Percentiles rank a stretch among this genome's conserved stretches.
Evolutionary conservation across 2,329 filamentous ascomycete genomes (phyloP).

Genomic region (Geoglossum cookeanum): DNA sequence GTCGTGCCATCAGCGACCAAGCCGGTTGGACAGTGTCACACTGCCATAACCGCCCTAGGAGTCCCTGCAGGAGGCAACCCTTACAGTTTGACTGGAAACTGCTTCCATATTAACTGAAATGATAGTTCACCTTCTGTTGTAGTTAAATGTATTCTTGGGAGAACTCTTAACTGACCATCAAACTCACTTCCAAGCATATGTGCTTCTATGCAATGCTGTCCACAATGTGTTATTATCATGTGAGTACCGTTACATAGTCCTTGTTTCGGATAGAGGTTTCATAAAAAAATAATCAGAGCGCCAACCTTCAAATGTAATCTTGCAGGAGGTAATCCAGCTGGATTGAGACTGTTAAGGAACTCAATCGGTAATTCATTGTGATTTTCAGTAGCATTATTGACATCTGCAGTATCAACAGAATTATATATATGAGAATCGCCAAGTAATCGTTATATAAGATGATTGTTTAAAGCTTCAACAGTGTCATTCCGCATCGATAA

Average conservation of each 20-base stretch:
- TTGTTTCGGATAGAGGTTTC: slow-evolving; percentile 1
- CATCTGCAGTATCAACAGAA: no score
- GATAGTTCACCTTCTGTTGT: background rate
- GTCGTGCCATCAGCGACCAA: no score
- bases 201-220: background rate
- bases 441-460: background rate
- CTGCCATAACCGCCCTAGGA: no score
- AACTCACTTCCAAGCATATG: background rate
- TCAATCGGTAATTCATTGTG: background rate
- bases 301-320: background rate
- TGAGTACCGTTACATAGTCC: slow-evolving; percentile 2
- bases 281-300: background rate
- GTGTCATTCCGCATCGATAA: background rate
- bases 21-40: no score
- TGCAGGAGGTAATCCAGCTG: background rate
- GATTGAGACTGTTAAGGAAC: background rate
- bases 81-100: background rate
- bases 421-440: no score
- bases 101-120: background rate
- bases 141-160: background rate
- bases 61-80: no score
- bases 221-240: background rate
- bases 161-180: background rate
- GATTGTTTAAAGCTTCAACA: background rate
- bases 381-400: slow-evolving; percentile 1